phyloP scores from a whole-genome alignment of 2,329 filamentous ascomycete species.

The Talaromyces verruculosus region DNA sequence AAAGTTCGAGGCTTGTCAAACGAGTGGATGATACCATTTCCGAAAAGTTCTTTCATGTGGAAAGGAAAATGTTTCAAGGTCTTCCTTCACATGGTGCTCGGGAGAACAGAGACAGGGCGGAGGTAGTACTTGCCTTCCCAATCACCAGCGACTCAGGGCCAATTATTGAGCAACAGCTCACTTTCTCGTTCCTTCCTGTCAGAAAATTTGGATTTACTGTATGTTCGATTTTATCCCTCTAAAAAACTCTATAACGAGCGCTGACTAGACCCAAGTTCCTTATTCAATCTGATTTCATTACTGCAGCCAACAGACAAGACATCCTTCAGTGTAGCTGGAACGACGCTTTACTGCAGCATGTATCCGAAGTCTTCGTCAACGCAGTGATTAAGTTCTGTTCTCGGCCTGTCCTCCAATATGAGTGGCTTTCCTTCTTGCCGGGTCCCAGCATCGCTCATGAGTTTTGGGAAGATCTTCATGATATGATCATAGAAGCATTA shows the following conservation, averaged over 20 bases:
- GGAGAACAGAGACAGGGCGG: neutral
- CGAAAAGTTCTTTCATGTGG: neutral
- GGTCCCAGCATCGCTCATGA: neutral
- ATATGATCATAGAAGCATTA: neutral
- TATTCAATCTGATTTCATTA: neutral
- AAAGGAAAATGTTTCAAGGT: neutral
- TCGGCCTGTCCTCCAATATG: neutral
- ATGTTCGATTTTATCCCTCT: neutral
- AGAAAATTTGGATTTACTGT: neutral
- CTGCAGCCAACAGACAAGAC: neutral
- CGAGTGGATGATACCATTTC: neutral
- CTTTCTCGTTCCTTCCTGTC: neutral
- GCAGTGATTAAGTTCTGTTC: neutral
- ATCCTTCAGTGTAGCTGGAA: neutral
- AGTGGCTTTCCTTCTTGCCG: neutral
- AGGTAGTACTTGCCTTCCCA: constrained; percentile 11
- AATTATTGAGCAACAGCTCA: constrained; percentile 29
- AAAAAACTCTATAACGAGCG: neutral
- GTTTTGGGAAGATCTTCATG: neutral
- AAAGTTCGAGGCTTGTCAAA: neutral
- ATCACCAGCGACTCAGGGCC: constrained; percentile 29
- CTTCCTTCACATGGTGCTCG: neutral
- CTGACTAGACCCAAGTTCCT: neutral
- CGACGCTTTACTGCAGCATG: neutral
- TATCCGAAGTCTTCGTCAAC: neutral